Conservation (phyloP, 192 early-diverging fungal genomes). For the Helicostylum pulchrum region DNA sequence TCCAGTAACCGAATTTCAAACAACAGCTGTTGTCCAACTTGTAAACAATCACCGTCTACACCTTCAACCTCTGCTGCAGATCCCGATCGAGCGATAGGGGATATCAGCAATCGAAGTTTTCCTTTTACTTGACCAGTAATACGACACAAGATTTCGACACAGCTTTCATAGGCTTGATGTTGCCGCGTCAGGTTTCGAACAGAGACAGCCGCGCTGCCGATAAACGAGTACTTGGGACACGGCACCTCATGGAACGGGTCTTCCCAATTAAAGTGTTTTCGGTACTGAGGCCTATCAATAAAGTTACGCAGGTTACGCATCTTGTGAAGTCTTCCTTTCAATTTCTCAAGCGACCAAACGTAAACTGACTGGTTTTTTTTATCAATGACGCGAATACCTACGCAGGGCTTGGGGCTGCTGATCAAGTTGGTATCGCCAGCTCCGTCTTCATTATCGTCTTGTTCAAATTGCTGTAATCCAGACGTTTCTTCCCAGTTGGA, state of each 20-base stretch:
- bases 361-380: conserved; percentile 49
- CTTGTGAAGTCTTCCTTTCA: conserved; percentile 31
- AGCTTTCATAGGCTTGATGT: conserved; percentile 42
- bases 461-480: conserved; percentile 39
- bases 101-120: conserved; percentile 38
- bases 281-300: conserved; percentile 51
- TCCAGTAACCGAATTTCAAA: conserved; percentile 67
- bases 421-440: conserved; percentile 35
- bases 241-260: conserved; percentile 61
- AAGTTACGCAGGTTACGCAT: conserved; percentile 51
- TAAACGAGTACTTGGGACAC: conserved; percentile 47
- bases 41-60: conserved; percentile 6
- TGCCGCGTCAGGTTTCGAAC: conserved; percentile 43
- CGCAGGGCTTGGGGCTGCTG: conserved; percentile 38
- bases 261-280: conserved; percentile 55
- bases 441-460: conserved; percentile 40
- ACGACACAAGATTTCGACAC: conserved; percentile 43
- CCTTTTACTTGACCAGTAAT: conserved; percentile 44
- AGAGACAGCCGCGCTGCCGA: conserved; percentile 47
- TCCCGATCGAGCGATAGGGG: conserved; percentile 29
- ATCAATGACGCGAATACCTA: conserved; percentile 56
- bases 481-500: conserved; percentile 49
- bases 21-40: conserved; percentile 47
- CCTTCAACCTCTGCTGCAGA: background rate
- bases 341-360: conserved; percentile 36